Percentiles rank a stretch among this genome's conserved stretches.
Conservation (phyloP, 768 basidiomycete genomes). For the Naganishia friedmannii region DNA sequence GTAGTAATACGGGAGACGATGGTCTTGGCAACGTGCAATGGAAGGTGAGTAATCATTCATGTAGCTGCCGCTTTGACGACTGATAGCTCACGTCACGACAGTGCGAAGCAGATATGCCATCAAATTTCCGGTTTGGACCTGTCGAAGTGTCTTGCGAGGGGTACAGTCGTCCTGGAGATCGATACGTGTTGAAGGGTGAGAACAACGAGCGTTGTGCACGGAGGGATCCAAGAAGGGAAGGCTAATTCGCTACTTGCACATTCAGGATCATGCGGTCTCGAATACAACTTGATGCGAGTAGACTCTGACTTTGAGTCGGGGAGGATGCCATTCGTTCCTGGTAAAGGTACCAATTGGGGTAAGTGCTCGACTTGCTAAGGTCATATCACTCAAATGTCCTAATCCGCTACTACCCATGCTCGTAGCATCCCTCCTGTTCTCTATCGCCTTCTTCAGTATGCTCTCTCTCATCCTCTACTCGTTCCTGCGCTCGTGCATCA, state of each 20-base stretch:
- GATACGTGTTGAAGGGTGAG: slow-evolving; percentile 77
- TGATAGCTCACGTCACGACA: slow-evolving; percentile 43
- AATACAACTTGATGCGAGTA: slow-evolving; percentile 74
- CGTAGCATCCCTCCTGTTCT: slow-evolving; percentile 27
- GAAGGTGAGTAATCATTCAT: slow-evolving; percentile 62
- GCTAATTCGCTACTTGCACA: neutral
- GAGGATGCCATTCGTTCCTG: slow-evolving; percentile 31
- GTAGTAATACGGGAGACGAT: slow-evolving; percentile 71
- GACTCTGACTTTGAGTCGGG: slow-evolving; percentile 38
- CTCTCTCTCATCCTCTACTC: slow-evolving; percentile 55
- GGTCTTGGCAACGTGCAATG: slow-evolving; percentile 77
- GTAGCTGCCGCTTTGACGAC: neutral
- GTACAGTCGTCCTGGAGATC: slow-evolving; percentile 77
- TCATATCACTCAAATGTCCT: slow-evolving; percentile 3
- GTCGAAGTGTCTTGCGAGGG: slow-evolving; percentile 89
- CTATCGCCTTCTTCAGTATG: slow-evolving; percentile 31
- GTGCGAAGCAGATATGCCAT: slow-evolving; percentile 88
- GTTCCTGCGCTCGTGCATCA: slow-evolving; percentile 61
- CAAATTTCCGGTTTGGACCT: slow-evolving; percentile 73
- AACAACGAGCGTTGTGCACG: neutral
- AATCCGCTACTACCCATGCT: neutral
- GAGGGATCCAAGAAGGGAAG: too few relatives aligned
- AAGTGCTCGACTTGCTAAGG: neutral
- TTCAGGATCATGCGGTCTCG: slow-evolving; percentile 78
- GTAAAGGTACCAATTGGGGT: slow-evolving; percentile 28